Evolutionary conservation across 805 yeast genomes (phyloP).

Genomic region (Kodamaea kakaduensis): DNA sequence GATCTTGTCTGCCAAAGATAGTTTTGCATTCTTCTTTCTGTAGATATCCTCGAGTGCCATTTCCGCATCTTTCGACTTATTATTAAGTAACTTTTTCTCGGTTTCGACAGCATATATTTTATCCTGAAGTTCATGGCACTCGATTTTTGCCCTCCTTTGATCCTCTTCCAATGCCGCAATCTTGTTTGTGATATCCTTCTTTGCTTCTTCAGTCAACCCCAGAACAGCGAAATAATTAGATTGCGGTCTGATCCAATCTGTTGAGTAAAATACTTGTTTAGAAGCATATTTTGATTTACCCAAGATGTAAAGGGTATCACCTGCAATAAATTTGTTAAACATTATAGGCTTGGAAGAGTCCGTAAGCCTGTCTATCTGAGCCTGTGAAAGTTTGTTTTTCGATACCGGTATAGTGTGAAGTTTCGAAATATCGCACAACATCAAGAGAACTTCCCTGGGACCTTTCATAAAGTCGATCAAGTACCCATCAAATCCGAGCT

Average conservation of each 20-base stretch:
- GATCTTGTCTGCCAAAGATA: slow-evolving; percentile 22
- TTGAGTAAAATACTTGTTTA: slow-evolving; percentile 44
- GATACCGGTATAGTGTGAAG: slow-evolving; percentile 62
- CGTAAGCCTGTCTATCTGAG: slow-evolving; percentile 36
- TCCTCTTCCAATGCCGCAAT: slow-evolving; percentile 11
- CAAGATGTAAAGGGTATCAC: slow-evolving; percentile 48
- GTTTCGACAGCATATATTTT: slow-evolving; percentile 14
- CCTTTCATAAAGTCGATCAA: slow-evolving; percentile 69
- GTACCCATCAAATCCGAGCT: slow-evolving; percentile 76
- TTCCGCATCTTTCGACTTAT: slow-evolving; percentile 10
- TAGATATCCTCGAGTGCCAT: slow-evolving; percentile 11
- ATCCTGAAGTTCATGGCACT: slow-evolving; percentile 15
- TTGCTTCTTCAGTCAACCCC: slow-evolving; percentile 30
- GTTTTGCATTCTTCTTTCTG: slow-evolving; percentile 14
- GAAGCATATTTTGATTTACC: slow-evolving; percentile 62
- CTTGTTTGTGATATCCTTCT: slow-evolving; percentile 11
- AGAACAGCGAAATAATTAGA: slow-evolving; percentile 29
- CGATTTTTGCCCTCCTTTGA: slow-evolving; percentile 12
- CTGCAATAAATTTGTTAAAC: slow-evolving; percentile 59
- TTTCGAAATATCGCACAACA: slow-evolving; percentile 56
- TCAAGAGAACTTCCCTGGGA: slow-evolving; percentile 64
- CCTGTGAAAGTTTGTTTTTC: slow-evolving; percentile 37
- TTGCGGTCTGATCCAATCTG: slow-evolving; percentile 27
- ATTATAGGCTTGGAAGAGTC: slow-evolving; percentile 37
- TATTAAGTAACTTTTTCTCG: slow-evolving; percentile 11